These are phyloP conservation scores for Claviceps purpurea DNA, from an alignment of 2,329 filamentous ascomycete genomes.

Conservation along the genomic window DNA sequence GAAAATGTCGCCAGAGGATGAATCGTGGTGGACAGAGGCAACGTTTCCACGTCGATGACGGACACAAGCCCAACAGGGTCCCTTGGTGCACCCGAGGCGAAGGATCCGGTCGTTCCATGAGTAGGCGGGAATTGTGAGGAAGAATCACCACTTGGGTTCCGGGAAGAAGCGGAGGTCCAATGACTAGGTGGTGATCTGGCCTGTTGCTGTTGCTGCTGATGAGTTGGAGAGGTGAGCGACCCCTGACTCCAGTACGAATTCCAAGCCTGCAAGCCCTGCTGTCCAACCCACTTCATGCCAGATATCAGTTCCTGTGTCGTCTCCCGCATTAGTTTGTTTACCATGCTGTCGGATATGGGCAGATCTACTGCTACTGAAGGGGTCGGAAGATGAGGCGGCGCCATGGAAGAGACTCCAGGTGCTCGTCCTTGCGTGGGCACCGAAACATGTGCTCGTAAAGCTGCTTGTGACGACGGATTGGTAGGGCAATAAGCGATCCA, in stretches of 20 bases:
- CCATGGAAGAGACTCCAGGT: constrained; percentile 44
- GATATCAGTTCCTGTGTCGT: constrained; percentile 67
- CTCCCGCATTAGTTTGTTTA: constrained; percentile 66
- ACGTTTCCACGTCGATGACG: constrained; percentile 54
- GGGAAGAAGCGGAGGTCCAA: constrained; percentile 26
- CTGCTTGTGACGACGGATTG: constrained; percentile 54
- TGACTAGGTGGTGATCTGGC: constrained; percentile 33
- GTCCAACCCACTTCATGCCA: constrained; percentile 61
- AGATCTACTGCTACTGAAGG: constrained; percentile 57
- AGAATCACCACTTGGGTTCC: neutral
- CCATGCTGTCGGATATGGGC: constrained; percentile 56
- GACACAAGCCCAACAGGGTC: constrained; percentile 60
- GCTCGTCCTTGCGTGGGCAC: constrained; percentile 41
- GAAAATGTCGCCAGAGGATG: constrained; percentile 60
- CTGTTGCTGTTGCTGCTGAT: constrained; percentile 13
- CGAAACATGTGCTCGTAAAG: constrained; percentile 52
- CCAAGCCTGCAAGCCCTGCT: constrained; percentile 64
- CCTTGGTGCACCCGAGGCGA: constrained; percentile 40
- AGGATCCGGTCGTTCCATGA: constrained; percentile 38
- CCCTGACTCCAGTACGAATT: constrained; percentile 64
- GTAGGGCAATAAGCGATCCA: constrained; percentile 72
- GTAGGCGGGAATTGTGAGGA: constrained; percentile 56
- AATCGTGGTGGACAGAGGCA: constrained; percentile 37
- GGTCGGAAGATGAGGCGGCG: constrained; percentile 55
- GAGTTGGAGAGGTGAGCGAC: constrained; percentile 22